These are phyloP conservation scores for Rosa hybrid DNA, from an alignment of 331 rosid genomes.

Conservation along the genomic window DNA sequence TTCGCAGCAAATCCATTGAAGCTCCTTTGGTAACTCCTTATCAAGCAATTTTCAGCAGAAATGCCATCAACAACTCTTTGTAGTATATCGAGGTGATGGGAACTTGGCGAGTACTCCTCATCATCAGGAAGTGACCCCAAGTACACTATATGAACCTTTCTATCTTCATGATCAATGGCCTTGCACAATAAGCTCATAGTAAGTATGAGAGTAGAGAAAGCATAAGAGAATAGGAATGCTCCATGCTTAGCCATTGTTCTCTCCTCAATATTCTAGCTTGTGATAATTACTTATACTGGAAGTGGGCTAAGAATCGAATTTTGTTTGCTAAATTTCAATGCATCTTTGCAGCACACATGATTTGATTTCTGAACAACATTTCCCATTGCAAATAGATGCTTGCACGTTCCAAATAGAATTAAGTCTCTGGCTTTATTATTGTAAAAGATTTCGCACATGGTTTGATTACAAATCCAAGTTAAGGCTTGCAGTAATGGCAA, in stretches of 20 bases:
- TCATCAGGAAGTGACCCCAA: constrained; percentile 1
- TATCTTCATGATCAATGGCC: constrained; percentile 3
- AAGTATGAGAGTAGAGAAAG: neutral
- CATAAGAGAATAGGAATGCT: neutral
- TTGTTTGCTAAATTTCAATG: too few relatives aligned
- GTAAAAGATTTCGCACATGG: too few relatives aligned
- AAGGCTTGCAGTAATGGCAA: too few relatives aligned
- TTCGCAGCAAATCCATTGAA: neutral
- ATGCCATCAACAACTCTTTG: neutral
- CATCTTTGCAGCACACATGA: too few relatives aligned
- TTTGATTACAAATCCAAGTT: too few relatives aligned
- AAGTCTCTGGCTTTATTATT: too few relatives aligned
- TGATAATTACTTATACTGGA: neutral
- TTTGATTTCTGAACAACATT: too few relatives aligned
- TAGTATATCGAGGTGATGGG: neutral
- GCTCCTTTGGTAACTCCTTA: neutral
- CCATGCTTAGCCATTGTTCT: neutral
- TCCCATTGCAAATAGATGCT: too few relatives aligned
- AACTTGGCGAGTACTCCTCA: neutral
- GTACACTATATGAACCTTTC: neutral
- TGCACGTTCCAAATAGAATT: too few relatives aligned
- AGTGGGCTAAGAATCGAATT: too few relatives aligned
- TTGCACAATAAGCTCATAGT: neutral
- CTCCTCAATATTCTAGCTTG: neutral
- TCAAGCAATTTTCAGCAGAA: neutral